A percentile compares a stretch with the other conserved stretches of the same genome.
These are phyloP conservation scores for Pecoramyces ruminantium DNA, from an alignment of 192 early-diverging fungal species.

Conservation along the genomic window DNA sequence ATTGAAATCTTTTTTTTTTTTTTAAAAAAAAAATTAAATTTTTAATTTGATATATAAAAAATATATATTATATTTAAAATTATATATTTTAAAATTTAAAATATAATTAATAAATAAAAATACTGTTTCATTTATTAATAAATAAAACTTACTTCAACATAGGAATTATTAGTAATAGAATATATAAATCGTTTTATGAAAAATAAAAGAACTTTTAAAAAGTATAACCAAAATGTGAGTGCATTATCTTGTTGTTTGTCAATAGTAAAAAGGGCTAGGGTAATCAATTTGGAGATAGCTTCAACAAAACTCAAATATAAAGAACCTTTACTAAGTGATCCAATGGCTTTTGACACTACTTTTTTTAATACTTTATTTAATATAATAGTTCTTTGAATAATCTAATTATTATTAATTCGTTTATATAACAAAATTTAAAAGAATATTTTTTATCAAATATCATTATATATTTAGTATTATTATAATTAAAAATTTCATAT, in stretches of 20 bases:
- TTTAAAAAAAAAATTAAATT: no score
- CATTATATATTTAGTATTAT: no score
- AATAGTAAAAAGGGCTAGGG: neutral
- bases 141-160: neutral
- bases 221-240: neutral
- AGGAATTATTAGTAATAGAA: neutral
- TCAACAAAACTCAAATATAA: neutral
- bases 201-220: neutral
- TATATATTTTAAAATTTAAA: neutral
- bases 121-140: no score
- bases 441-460: no score
- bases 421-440: no score
- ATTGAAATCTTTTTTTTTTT: neutral
- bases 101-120: no score
- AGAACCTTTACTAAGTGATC: neutral
- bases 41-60: no score
- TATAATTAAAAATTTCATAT: no score
- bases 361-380: neutral
- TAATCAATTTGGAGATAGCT: neutral
- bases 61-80: no score
- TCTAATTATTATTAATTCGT: neutral
- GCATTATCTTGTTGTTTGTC: neutral
- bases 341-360: neutral
- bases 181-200: neutral
- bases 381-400: neutral